These are phyloP conservation scores for Crepidotus variabilis DNA, from an alignment of 768 basidiomycete genomes.

Conservation along the genomic window DNA sequence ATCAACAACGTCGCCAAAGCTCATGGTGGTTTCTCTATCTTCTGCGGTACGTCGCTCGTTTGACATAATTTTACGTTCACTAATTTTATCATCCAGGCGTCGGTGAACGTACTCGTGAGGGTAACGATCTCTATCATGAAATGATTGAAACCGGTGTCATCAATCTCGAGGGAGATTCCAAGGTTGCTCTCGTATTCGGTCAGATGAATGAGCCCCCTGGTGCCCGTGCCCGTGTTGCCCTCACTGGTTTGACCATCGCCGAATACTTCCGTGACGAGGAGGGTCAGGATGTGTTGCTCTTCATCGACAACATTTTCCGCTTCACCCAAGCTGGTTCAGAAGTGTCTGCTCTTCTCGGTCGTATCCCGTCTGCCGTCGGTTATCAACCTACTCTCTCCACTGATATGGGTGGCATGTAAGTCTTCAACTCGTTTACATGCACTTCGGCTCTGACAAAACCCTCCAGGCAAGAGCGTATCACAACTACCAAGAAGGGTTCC, in stretches of 20 bases:
- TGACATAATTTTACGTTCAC: constrained; percentile 4
- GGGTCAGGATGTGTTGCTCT: constrained; percentile 99
- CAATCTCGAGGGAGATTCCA: constrained; percentile 99
- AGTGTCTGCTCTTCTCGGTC: constrained; percentile 98
- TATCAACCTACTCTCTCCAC: constrained; percentile 99
- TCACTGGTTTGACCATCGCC: constrained; percentile 98
- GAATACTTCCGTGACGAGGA: constrained; percentile 99
- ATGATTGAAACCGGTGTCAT: constrained; percentile 99
- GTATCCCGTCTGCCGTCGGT: constrained; percentile 99
- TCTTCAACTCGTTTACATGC: constrained; percentile 9
- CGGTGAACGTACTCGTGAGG: constrained; percentile 99
- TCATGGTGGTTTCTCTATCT: constrained; percentile 99
- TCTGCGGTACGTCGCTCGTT: constrained; percentile 65
- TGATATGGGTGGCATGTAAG: constrained; percentile 99
- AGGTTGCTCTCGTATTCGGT: constrained; percentile 99
- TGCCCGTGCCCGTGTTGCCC: constrained; percentile 99
- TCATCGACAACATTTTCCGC: constrained; percentile 99
- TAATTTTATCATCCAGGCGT: constrained; percentile 60
- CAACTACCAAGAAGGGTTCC: constrained; percentile 99
- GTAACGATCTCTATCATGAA: constrained; percentile 98
- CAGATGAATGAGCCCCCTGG: constrained; percentile 99
- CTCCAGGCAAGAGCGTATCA: constrained; percentile 96
- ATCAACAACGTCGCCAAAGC: constrained; percentile 99
- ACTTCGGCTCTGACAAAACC: constrained; percentile 3
- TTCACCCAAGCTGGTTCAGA: constrained; percentile 99